Conservation (phyloP, 2,329 filamentous ascomycete species). For the Leptodontidium sp. region DNA sequence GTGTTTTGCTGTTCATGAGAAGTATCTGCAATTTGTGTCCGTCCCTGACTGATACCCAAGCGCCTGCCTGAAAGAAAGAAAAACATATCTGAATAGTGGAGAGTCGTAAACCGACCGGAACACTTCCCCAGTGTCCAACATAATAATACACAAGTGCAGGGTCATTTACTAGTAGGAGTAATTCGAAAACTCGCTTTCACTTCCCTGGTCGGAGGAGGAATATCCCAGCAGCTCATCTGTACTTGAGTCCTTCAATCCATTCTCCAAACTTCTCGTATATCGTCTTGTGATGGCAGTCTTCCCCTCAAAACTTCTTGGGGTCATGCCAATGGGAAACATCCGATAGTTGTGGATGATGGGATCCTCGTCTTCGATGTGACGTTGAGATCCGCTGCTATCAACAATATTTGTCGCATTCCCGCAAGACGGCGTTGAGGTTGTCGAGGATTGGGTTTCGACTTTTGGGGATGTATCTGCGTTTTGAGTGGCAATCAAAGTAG, state of each 20-base stretch:
- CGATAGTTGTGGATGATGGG: background rate
- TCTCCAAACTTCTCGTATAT: background rate
- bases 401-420: background rate
- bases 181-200: conserved; percentile 4
- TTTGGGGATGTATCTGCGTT: background rate
- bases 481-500: too few relatives aligned
- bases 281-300: background rate
- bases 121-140: background rate
- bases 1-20: background rate
- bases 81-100: background rate
- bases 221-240: background rate
- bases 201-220: conserved; percentile 6
- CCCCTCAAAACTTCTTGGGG: background rate
- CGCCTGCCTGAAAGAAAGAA: background rate
- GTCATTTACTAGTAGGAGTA: background rate
- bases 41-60: background rate
- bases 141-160: background rate
- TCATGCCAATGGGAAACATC: background rate
- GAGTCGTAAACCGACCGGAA: background rate
- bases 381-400: too few relatives aligned
- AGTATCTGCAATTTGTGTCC: background rate
- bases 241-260: conserved; percentile 1
- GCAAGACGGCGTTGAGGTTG: background rate
- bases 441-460: background rate
- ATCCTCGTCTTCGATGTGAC: too few relatives aligned